Base-by-base conservation (phyloP, 345 rosid genomes). In the Dimocarpus longan region DNA sequence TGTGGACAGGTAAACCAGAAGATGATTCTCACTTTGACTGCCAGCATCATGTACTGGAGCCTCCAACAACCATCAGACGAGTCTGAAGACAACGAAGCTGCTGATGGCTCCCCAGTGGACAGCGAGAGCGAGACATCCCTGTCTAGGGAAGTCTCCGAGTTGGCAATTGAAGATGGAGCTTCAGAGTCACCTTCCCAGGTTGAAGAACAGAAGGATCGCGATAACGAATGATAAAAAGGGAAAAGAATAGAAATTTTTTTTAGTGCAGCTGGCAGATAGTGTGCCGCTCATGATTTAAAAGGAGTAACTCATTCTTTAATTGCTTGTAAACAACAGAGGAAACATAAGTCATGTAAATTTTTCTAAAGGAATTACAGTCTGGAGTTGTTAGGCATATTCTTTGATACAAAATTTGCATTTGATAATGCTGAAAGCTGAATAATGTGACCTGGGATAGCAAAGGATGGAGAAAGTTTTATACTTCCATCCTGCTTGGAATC, bases 21-120 rank as follows among this genome's bases (percentile, higher is more conserved):
- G 90, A 96, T 96, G 98, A 91, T 94, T 80, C 98, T 96, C 48
- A 91, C 86, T 48, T 83, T 94, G 86, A 82, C 97, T 0, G 98
- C 99, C 24, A 93, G 97, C 82, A 94, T 96, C 77, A 94, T 94
- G 99, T 94, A 88, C 80, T 94, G 97, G 99, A 92, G 98, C 87
- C 87, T 96, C 63, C 96, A 90, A 80, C 87, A 82, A 71, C 88
- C 83, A 75, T 83, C 79, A 67, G 83, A 48, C 16, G 90, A 85
- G 70, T 73, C 87, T 12, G 89, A 83, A 26, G 89, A 86, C 1
- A 42, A 28, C 15, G 86, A 56, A 66, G 44, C 22, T 65, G 66
- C 78, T 37, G 82, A 73, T 68, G 78, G 82, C 21, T 79, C 84
- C 2, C 66, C 87, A 3, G 57, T 3, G 28, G 86, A 84, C 2